phyloP scores from a whole-genome alignment of 2,329 filamentous ascomycete genomes.

The Apiospora koreana region DNA sequence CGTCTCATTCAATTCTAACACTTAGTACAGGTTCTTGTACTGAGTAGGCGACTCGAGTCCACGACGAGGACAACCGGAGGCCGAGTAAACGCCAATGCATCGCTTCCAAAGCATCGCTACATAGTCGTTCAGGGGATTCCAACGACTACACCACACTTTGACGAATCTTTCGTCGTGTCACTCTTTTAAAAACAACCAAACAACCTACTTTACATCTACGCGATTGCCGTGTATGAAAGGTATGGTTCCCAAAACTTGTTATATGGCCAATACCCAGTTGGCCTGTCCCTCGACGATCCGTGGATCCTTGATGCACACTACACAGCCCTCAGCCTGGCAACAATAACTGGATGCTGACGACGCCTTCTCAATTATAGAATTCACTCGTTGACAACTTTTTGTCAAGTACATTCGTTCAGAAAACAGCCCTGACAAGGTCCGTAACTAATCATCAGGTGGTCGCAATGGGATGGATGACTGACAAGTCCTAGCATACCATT shows the following conservation, averaged over 20 bases:
- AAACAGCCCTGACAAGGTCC: constrained; percentile 40
- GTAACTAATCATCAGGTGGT: constrained; percentile 18
- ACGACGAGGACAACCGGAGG: constrained; percentile 24
- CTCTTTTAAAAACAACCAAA: constrained; percentile 30
- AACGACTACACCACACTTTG: constrained; percentile 21
- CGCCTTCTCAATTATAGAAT: not conserved
- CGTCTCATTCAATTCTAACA: constrained; percentile 23
- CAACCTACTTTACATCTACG: constrained; percentile 16
- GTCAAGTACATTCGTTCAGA: constrained; percentile 50
- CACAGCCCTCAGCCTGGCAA: not conserved
- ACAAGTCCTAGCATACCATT: not conserved
- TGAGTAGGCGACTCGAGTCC: constrained; percentile 26
- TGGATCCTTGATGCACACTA: constrained; percentile 22
- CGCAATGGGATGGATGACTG: not conserved
- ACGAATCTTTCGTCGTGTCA: constrained; percentile 37
- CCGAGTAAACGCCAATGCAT: constrained; percentile 18
- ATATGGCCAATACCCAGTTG: not conserved
- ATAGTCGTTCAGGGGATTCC: constrained; percentile 13
- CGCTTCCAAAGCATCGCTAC: constrained; percentile 9
- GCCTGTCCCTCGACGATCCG: constrained; percentile 24
- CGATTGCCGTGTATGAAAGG: constrained; percentile 9
- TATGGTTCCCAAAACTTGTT: not conserved
- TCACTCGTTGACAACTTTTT: constrained; percentile 20
- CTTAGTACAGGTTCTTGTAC: constrained; percentile 14
- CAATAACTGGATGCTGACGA: constrained; percentile 12